Percentiles rank a stretch among this genome's conserved stretches.
Conservation (phyloP, 1,139 yeast genomes). For the Wickerhamomyces sp. region DNA sequence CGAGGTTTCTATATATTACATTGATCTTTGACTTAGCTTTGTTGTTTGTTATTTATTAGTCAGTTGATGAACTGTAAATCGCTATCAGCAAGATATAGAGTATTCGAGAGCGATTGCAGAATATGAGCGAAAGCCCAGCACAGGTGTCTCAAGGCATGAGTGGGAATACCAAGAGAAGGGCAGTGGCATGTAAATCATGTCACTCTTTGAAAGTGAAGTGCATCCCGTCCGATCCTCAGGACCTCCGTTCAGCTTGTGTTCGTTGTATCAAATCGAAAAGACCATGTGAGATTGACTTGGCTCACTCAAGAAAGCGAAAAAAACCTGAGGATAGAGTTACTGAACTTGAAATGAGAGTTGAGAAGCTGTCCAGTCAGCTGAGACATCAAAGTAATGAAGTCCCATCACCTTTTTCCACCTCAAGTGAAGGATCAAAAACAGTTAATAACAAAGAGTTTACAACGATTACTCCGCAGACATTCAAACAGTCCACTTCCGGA, state of each 20-base stretch:
- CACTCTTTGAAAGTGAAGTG: constrained; percentile 80
- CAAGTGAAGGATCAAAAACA: constrained; percentile 6
- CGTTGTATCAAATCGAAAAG: constrained; percentile 65
- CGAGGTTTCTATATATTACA: too few relatives aligned
- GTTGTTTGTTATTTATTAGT: too few relatives aligned
- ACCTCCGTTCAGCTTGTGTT: constrained; percentile 52
- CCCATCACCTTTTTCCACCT: constrained; percentile 8
- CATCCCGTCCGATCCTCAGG: constrained; percentile 59
- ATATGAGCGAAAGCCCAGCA: too few relatives aligned
- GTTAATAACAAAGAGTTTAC: background rate
- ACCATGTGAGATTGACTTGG: constrained; percentile 63
- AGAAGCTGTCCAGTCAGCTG: constrained; percentile 25
- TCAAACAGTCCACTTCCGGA: background rate
- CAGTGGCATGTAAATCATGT: constrained; percentile 76
- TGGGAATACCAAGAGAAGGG: constrained; percentile 31
- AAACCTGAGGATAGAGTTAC: constrained; percentile 36
- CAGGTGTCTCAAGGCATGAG: too few relatives aligned
- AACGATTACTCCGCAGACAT: background rate
- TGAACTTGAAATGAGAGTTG: constrained; percentile 31
- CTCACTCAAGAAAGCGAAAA: constrained; percentile 54
- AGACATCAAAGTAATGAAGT: constrained; percentile 6
- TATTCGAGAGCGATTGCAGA: too few relatives aligned
- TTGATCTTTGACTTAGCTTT: too few relatives aligned
- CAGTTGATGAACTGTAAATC: too few relatives aligned
- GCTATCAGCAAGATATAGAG: too few relatives aligned